Percentiles rank a stretch among this genome's conserved stretches.
phyloP scores from a whole-genome alignment of 2,329 filamentous ascomycete genomes.

The Metarhizium rileyi region DNA sequence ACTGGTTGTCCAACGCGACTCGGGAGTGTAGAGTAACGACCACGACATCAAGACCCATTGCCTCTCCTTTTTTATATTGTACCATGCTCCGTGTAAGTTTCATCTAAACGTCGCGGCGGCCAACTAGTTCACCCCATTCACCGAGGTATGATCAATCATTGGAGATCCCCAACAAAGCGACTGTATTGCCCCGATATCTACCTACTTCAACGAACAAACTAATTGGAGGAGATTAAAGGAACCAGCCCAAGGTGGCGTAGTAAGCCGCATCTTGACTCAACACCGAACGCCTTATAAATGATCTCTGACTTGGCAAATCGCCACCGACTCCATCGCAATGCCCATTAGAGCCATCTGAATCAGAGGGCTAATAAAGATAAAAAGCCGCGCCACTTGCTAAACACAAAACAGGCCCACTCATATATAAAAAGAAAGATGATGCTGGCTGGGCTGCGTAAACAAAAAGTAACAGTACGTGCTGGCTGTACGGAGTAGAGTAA shows the following conservation, averaged over 20 bases:
- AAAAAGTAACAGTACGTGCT: not conserved
- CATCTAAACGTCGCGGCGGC: too few relatives aligned
- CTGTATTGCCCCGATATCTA: too few relatives aligned
- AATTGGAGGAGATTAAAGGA: too few relatives aligned
- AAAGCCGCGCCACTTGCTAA: not conserved
- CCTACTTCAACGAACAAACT: not conserved
- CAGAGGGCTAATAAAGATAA: not conserved
- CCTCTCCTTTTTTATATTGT: too few relatives aligned
- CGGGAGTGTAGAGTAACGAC: too few relatives aligned
- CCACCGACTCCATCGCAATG: slow-evolving; percentile 5
- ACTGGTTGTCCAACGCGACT: too few relatives aligned
- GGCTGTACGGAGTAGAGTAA: not conserved
- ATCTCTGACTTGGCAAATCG: not conserved
- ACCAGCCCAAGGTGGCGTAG: not conserved
- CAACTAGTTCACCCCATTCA: too few relatives aligned
- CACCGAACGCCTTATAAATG: not conserved
- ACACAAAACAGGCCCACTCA: not conserved
- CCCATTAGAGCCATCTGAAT: not conserved
- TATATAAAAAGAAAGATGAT: not conserved
- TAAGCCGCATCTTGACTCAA: not conserved
- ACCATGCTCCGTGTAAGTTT: too few relatives aligned
- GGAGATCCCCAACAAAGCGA: too few relatives aligned
- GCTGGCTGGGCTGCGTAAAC: not conserved
- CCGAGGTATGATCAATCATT: too few relatives aligned
- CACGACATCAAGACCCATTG: too few relatives aligned